Base-by-base conservation (phyloP, 2,329 filamentous ascomycete genomes). In the Coniochaeta sp. region DNA sequence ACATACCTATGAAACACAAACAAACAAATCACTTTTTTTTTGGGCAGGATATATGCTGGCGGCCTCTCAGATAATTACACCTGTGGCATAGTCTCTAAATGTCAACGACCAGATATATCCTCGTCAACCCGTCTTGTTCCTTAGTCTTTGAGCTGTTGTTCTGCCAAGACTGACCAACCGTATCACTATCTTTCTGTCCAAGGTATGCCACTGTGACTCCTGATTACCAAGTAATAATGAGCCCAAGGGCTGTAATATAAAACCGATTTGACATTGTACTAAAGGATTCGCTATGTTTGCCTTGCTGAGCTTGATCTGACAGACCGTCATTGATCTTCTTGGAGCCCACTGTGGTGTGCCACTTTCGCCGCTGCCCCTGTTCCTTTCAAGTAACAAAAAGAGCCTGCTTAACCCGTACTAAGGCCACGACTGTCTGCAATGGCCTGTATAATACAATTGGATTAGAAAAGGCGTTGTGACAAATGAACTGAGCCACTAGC, bases 101-200 rank as follows among this genome's bases (percentile, higher is more conserved):
- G 64, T 65, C 64, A 65, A 33, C 59, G 62, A 43, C 62, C 61
- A 65, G 59, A 59, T 66, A 57, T 57, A 34, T 57, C 54, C 34
- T 57, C 54, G 31, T 26, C 54, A 38, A 38, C 31, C n/a, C 19
- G 11, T n/a, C n/a, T n/a, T n/a, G n/a, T n/a, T n/a, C n/a, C n/a
- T n/a, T n/a, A n/a, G n/a, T n/a, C n/a, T n/a, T n/a, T n/a, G n/a
- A n/a, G n/a, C n/a, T n/a, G n/a, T n/a, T n/a, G n/a, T n/a, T n/a
- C n/a, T n/a, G n/a, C n/a, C n/a, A n/a, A n/a, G n/a, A n/a, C n/a
- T n/a, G n/a, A n/a, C n/a, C n/a, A n/a, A n/a, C n/a, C n/a, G n/a
- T n/a, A n/a, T n/a, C n/a, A n/a, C n/a, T n/a, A n/a, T n/a, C n/a
- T n/a, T n/a, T n/a, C n/a, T n/a, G n/a, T n/a, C n/a, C n/a, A n/a